Evolutionary conservation across 2,329 filamentous ascomycete genomes (phyloP), one percentile per base, ranked within the genome.

Genomic region (Paecilomyces variotii): DNA sequence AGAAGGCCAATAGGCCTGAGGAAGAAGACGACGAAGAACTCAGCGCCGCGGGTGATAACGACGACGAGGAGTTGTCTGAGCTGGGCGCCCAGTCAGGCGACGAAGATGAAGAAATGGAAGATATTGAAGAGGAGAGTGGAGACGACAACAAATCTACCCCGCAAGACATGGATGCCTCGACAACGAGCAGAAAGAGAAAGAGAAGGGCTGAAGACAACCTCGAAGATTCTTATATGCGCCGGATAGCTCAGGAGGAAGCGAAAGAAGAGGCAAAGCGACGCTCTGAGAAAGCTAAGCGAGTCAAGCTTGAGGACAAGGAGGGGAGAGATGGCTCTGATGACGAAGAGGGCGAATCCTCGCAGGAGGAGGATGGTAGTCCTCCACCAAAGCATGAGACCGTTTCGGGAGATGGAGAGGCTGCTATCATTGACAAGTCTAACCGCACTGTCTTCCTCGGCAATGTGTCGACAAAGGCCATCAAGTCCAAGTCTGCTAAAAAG

Each of bases 391-490:
- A 79, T 70, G 74, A 79, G 63, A 69, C 71, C 51, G 52, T 76
- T 30, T 60, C 67, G 14, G 69, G 68, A 57, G 63, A 71, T 59
- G 65, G 70, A 4, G 73, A 76, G 58, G 67, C 73, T 4, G 70
- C 67, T 52, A 89, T 95, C 63, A 67, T 95, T 2, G 90, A 95
- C 59, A 96, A 96, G 78, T 89, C 93, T 7, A 84, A 84, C 59
- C 88, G 94, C 58, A 99, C 94, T 5, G 86, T 97, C 50, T 99
- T 97, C 76, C 79, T 99, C 11, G 89, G 89, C 68, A 99, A 99
- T 69, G 90, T 99, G 53, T 91, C 91, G 12, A 87, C 84, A 25
- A 80, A 87, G 56, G 91, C 90, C 50, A 90, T 97, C 68, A 89
- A 86, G 54, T 91, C 89, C 28, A 95, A 95, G 70, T 76, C 86